phyloP scores from a whole-genome alignment of 1,284 basidiomycete genomes.

The Porogramme epimiltina region DNA sequence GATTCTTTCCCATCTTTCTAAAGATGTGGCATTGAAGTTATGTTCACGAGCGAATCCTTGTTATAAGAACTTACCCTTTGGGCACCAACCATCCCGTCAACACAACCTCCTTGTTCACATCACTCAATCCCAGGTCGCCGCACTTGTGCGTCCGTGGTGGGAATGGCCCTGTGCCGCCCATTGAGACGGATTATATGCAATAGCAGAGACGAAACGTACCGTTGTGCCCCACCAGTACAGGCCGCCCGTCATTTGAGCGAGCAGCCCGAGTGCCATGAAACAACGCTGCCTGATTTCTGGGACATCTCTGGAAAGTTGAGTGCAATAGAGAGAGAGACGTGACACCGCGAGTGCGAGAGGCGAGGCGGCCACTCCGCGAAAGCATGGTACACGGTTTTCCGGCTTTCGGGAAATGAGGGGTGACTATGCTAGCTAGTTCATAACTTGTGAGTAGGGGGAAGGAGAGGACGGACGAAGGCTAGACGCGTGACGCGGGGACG shows the following conservation, averaged over 20 bases:
- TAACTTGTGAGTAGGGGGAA: no score
- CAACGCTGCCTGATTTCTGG: no score
- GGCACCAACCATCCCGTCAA: constrained; percentile 18
- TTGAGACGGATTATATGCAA: no score
- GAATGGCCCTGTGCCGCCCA: constrained; percentile 10
- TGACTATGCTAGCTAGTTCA: no score
- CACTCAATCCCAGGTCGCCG: constrained; percentile 6
- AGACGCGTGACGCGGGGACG: no score
- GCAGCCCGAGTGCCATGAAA: no score
- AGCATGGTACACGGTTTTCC: no score
- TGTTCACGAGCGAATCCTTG: not conserved
- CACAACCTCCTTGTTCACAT: constrained; percentile 10
- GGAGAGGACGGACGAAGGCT: no score
- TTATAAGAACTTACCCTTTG: constrained; percentile 11
- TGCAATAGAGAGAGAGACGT: not conserved
- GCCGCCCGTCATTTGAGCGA: no score
- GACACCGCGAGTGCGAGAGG: not conserved
- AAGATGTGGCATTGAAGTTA: not conserved
- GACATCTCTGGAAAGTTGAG: not conserved
- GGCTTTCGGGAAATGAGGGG: no score
- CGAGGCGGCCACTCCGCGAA: no score
- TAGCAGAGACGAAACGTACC: not conserved
- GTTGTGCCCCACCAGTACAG: not conserved
- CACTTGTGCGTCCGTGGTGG: constrained; percentile 20
- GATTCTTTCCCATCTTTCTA: constrained; percentile 58